phyloP scores from a whole-genome alignment of 257 asterid species.

The Buddleja alternifolia region DNA sequence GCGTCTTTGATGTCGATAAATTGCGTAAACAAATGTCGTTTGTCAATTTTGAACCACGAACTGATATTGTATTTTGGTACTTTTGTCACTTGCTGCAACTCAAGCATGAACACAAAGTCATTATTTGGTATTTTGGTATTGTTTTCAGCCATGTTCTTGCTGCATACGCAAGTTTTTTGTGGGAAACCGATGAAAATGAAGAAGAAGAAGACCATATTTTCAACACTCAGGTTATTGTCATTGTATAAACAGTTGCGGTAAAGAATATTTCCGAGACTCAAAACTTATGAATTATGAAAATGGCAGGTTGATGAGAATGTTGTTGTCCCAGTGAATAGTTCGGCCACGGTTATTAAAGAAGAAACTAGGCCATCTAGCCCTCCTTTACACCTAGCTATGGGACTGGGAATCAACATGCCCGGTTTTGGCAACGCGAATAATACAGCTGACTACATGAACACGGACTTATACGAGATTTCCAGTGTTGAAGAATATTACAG shows the following conservation, averaged over 20 bases:
- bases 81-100: background rate
- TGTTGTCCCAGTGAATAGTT: constrained; percentile 24
- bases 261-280: background rate
- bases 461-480: constrained; percentile 28
- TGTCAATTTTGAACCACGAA: no score
- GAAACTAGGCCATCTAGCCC: constrained; percentile 65
- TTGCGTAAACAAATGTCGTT: no score
- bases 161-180: constrained; percentile 77
- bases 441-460: constrained; percentile 23
- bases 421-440: constrained; percentile 31
- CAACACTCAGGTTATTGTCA: constrained; percentile 44
- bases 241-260: constrained; percentile 14
- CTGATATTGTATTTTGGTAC: no score
- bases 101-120: background rate
- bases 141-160: constrained; percentile 75
- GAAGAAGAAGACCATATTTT: constrained; percentile 48
- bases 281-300: constrained; percentile 11
- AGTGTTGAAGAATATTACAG: constrained; percentile 50
- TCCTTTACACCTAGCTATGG: constrained; percentile 73
- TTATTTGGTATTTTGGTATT: constrained; percentile 9
- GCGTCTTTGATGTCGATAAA: background rate
- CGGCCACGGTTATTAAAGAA: constrained; percentile 34
- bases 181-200: constrained; percentile 65
- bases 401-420: constrained; percentile 54
- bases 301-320: constrained; percentile 48